Evolutionary conservation across 106 monocot genomes (phyloP), one percentile per base, ranked within the genome.

Genomic region (Amphibolis antarctica): DNA sequence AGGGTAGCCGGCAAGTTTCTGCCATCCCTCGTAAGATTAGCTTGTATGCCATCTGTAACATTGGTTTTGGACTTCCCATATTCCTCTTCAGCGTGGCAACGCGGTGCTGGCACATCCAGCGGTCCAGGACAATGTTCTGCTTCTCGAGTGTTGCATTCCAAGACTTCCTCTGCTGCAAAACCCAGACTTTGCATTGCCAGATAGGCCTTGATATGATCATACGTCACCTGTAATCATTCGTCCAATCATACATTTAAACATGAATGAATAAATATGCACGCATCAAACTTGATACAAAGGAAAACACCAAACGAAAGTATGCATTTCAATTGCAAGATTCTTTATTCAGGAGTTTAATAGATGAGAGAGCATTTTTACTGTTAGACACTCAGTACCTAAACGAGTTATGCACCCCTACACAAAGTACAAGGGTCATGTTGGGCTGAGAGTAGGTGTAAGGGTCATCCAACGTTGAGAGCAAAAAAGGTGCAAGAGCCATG

Each of bases 171-270:
- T 28, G 74, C 46, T 15, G 68, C 72, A 25, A 72, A 19, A 12
- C 75, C 74, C 46, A 80, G 75, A 19, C 80, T 75, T 69, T 85
- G 82, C 77, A 91, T 85, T 30, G 42, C 22, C 76, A 98, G 67
- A 55, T 55, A 74, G n/a, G 74, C 49, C 66, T 74, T 91, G 66
- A 91, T 91, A 13, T 81, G 77, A 0, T 76, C 78, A 66, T 98
- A 98, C 55, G 28, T 81, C 25, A 98, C 87, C 96, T 98, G 72
- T 46, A 42, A 6, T 26, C 23, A 68, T 59, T 28, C 21, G 26
- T 25, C 7, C 36, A 36, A 7, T 22, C 21, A 44, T 55, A 19
- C n/a, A 14, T 18, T 10, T 17, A 12, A 23, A 31, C 28, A 56
- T 15, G 1, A 55, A 15, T 55, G 55, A 0, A 12, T 19, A 52